A percentile compares a stretch with the other conserved stretches of the same genome.
phyloP scores from a whole-genome alignment of 1,284 basidiomycete genomes.

The Bondarzewia mesenterica region DNA sequence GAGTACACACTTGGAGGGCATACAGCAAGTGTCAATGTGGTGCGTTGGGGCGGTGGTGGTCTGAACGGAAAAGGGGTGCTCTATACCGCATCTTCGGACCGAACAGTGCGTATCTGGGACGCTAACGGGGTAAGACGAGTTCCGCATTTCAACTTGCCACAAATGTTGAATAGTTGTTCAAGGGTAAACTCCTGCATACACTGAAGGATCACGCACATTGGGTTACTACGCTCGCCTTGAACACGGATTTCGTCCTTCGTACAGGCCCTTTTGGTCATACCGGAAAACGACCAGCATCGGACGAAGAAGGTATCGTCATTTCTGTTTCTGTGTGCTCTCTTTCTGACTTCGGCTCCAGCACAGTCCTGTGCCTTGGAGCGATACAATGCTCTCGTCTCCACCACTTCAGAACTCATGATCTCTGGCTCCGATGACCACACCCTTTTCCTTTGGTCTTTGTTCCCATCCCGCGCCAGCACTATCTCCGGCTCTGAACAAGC shows the following conservation, averaged over 20 bases:
- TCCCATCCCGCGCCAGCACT: slow-evolving; percentile 36
- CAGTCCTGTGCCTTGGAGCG: slow-evolving; percentile 68
- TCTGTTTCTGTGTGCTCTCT: not conserved
- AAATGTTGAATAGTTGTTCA: not conserved
- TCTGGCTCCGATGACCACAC: slow-evolving; percentile 95
- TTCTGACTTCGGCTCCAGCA: slow-evolving; percentile 35
- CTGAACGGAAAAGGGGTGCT: slow-evolving; percentile 65
- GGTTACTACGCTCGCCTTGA: slow-evolving; percentile 95
- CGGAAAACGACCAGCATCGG: slow-evolving; percentile 64
- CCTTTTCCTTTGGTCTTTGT: slow-evolving; percentile 85
- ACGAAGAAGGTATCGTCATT: slow-evolving; percentile 59
- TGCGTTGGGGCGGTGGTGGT: slow-evolving; percentile 88
- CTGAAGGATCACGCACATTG: slow-evolving; percentile 96
- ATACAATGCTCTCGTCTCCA: slow-evolving; percentile 61
- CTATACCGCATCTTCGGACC: slow-evolving; percentile 92
- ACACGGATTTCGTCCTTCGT: slow-evolving; percentile 90
- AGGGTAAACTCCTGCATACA: slow-evolving; percentile 64
- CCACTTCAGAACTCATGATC: slow-evolving; percentile 79
- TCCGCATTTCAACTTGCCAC: not conserved
- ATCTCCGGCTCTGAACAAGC: slow-evolving; percentile 26
- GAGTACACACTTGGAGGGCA: slow-evolving; percentile 92
- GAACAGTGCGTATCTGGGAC: slow-evolving; percentile 93
- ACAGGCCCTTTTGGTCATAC: slow-evolving; percentile 94
- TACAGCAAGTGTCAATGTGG: slow-evolving; percentile 89
- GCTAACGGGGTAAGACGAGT: slow-evolving; percentile 53